Conservation (phyloP, 2,329 filamentous ascomycete genomes). For the Aureobasidium sp. region DNA sequence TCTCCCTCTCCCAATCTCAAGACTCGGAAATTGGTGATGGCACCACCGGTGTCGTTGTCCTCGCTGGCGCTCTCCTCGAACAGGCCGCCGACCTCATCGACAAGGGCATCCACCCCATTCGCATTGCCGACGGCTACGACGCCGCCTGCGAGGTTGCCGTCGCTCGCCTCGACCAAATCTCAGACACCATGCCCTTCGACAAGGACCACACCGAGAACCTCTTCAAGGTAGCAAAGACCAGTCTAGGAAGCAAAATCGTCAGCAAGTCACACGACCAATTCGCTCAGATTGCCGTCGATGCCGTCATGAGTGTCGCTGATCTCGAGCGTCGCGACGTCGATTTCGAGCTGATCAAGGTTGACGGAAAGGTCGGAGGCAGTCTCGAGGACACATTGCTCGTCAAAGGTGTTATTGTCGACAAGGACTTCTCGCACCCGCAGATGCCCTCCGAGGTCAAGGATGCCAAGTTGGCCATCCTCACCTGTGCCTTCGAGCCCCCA, state of each 20-base stretch:
- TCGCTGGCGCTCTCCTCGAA: conserved; percentile 89
- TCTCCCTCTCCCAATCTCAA: conserved; percentile 96
- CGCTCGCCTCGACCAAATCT: conserved; percentile 83
- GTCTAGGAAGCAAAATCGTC: conserved; percentile 96
- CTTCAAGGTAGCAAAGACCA: conserved; percentile 89
- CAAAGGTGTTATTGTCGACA: conserved; percentile 97
- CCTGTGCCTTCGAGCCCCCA: conserved; percentile 94
- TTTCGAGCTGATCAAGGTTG: conserved; percentile 98
- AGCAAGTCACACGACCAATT: conserved; percentile 99
- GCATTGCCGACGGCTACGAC: conserved; percentile 97
- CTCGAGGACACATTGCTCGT: conserved; percentile 91
- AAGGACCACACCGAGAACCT: conserved; percentile 74
- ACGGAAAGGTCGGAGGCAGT: conserved; percentile 91
- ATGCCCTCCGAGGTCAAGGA: conserved; percentile 94
- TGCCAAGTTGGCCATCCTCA: conserved; percentile 95
- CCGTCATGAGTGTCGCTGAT: conserved; percentile 91
- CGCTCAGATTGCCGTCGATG: conserved; percentile 92
- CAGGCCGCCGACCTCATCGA: conserved; percentile 97
- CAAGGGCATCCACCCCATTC: conserved; percentile 98
- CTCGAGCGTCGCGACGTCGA: conserved; percentile 94
- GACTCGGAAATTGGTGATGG: conserved; percentile 98
- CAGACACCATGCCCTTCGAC: conserved; percentile 80
- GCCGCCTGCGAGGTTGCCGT: conserved; percentile 95
- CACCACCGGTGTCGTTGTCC: conserved; percentile 92
- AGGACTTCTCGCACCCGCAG: conserved; percentile 98